Conservation (phyloP, 495 filamentous ascomycete genomes). For the Aspergillus funiculosus region DNA sequence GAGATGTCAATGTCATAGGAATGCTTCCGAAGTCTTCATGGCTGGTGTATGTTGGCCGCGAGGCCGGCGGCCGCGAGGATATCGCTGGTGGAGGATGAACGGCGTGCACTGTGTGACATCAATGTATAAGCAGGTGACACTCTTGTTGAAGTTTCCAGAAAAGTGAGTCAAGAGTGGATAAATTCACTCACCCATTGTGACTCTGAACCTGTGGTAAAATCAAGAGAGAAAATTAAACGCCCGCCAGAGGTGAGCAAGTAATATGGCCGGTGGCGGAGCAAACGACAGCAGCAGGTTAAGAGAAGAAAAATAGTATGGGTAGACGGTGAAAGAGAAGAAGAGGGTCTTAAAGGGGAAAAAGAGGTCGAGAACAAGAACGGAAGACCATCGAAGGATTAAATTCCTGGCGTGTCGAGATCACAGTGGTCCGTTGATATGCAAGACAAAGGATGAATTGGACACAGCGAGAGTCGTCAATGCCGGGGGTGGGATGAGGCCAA, state of each 20-base stretch:
- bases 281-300: not conserved
- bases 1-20: constrained; percentile 45
- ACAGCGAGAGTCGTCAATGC: constrained; percentile 1
- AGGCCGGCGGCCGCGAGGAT: constrained; percentile 27
- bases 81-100: constrained; percentile 18
- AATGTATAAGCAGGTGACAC: not conserved
- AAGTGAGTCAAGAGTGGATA: not conserved
- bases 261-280: not conserved
- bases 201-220: not conserved
- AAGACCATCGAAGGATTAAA: constrained; percentile 6
- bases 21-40: constrained; percentile 31
- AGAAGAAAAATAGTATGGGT: not conserved
- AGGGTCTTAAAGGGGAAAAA: not conserved
- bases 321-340: not conserved
- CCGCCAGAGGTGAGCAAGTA: not conserved
- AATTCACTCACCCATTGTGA: constrained; percentile 8
- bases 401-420: constrained; percentile 11
- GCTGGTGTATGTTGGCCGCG: constrained; percentile 21
- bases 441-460: constrained; percentile 9
- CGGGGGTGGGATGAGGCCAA: constrained; percentile 28
- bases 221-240: not conserved
- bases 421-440: constrained; percentile 2
- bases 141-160: not conserved
- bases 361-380: not conserved
- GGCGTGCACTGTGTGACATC: constrained; percentile 31